Evolutionary conservation across 2,329 filamentous ascomycete genomes (phyloP), one percentile per base, ranked within the genome.

Genomic region (Niveomyces coronatus): DNA sequence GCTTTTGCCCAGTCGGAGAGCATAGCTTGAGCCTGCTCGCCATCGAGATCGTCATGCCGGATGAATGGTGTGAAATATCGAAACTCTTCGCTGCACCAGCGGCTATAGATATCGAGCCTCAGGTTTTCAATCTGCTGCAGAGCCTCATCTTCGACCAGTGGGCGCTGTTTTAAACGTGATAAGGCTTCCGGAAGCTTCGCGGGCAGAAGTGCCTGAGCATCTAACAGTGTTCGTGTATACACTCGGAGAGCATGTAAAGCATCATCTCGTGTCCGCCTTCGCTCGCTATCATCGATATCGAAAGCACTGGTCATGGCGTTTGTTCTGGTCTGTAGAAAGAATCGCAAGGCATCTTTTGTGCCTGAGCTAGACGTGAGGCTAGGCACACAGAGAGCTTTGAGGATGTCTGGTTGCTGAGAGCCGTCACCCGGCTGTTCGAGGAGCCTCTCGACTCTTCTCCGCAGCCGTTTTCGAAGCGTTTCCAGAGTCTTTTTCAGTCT

Each of bases 11-110:
- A 88, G 19, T 54, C 55, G 16, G 68, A 68, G 11, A 85, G 67
- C 56, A 75, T 75, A 3, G 75, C 70, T 29, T 70, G 68, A 1
- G 75, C 74, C 43, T 77, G 70, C 17, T 65, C 60, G 15, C 71
- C 74, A 17, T 78, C 72, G 4, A 85, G 58, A 47, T 91, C 83
- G 47, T 88, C 85, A 49, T 93, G 79, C 20, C 84, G 78, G 24
- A 93, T 83, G 63, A 86, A 94, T 0, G 88, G 88, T 1, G 79
- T 89, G 53, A 93, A 95, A 46, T 82, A 82, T 32, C 75, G 76
- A 29, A 94, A 83, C 43, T 93, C 85, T 7, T 87, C 78, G 14
- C 82, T 73, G 45, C 91, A 83, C 83, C 87, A 94, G 15, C 71
- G 71, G 45, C 80, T 76, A 50, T 85, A 78, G 9, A 91, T 62